Base-by-base conservation (phyloP, 345 rosid species). In the Barbarea vulgaris region DNA sequence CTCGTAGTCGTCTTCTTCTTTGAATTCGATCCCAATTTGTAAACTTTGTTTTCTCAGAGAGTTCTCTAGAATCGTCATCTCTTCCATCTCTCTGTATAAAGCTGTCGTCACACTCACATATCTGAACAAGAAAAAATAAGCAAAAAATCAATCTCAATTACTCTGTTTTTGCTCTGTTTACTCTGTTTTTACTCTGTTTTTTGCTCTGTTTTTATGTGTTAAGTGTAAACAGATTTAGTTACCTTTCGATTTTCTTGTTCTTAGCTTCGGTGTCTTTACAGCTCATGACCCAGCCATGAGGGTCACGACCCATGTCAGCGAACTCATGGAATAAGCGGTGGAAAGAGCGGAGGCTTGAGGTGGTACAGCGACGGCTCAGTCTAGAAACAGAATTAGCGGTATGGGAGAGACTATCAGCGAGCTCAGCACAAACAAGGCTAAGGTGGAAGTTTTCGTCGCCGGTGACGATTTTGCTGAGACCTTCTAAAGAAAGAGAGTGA, bases 381-480 rank as follows among this genome's bases (percentile, higher is more conserved):
- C 93, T 80, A 1, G 95, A 84, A 18, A 89, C 85, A n/a, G 94
- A 79, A 39, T 75, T 79, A 41, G 93, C 91, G 1, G 80, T 81
- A 18, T 78, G 69, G 30, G 90, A 71, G 9, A 91, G 77, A 59
- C 85, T 91, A 69, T 91, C 92, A 4, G 79, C 79, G 50, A 96
- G 76, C 67, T 96, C 99, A 4, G 98, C 98, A 44, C 95, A 93
- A 1, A 94, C 89, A 9, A 96, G 84, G 56, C 91, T 87, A 54
- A 93, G 87, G 28, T 90, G 92, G 72, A 95, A 90, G 4, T 84
- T 70, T 79, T 95, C 96, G 53, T 95, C 96, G 69, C 88, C 83
- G 27, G 94, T 86, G 64, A 95, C 96, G 33, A 95, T 86, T 70
- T 92, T 95, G 50, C 77, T 81, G 25, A 95, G 88, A 0, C 98